Percentiles rank a stretch among this genome's conserved stretches.
Evolutionary conservation across 2,329 filamentous ascomycete genomes (phyloP).

Genomic region (Colletotrichum agaves): DNA sequence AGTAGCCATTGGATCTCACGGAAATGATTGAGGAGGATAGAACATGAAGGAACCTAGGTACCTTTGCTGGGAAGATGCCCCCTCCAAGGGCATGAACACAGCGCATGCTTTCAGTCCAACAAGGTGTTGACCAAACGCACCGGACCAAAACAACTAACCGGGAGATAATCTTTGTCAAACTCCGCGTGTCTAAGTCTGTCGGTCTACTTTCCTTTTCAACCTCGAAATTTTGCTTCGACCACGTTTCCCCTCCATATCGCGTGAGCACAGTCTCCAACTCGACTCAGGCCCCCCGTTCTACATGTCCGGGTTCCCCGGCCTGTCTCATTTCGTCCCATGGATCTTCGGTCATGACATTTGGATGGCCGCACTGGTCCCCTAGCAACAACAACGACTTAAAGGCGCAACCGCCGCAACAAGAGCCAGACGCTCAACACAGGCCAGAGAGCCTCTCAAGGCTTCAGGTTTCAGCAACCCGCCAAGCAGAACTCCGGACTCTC

Average conservation of each 20-base stretch:
- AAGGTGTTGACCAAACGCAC: conserved; percentile 7
- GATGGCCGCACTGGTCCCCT: conserved; percentile 22
- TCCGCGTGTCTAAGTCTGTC: background rate
- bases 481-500: conserved; percentile 30
- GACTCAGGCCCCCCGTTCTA: conserved; percentile 16
- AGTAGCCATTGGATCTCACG: background rate
- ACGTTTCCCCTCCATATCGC: conserved; percentile 2
- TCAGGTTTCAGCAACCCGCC: background rate
- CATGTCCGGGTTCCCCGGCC: conserved; percentile 26
- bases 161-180: conserved; percentile 13
- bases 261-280: background rate
- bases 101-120: conserved; percentile 19
- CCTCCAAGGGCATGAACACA: conserved; percentile 10
- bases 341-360: conserved; percentile 28
- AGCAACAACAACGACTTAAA: conserved; percentile 7
- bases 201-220: conserved; percentile 8
- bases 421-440: background rate
- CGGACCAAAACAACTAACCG: conserved; percentile 12
- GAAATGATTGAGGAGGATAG: background rate
- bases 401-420: background rate
- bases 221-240: background rate
- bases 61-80: background rate
- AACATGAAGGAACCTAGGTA: background rate
- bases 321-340: conserved; percentile 32
- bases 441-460: background rate